Evolutionary conservation across 2,329 filamentous ascomycete species (phyloP), one percentile per base, ranked within the genome.

Genomic region (Aspergillus niger): DNA sequence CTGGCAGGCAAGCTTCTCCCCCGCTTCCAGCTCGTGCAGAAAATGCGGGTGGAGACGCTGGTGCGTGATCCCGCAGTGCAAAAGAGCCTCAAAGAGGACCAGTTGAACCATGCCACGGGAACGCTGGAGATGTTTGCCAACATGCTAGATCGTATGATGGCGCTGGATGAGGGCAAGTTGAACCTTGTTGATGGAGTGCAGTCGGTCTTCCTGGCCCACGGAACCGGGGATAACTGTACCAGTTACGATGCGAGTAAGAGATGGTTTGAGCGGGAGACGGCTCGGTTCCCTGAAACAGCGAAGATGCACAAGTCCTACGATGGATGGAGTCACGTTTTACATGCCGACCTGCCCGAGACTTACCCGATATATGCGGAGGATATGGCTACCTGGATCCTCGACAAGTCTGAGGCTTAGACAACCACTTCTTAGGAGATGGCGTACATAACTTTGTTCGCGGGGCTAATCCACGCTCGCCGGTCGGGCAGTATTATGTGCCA

Each of bases 31-130:
- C 43, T 61, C 26, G 39, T 50, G 22, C 39, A 61, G 11, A 36
- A 50, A 30, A 32, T 61, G 55, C 41, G 30, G 49, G 50, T 49
- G 17, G 59, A 61, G 28, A 54, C 39, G 3, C 24, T 61, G 11
- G 59, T 58, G 55, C 59, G 59, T 6, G 59, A 61, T 30, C 59
- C 59, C 1, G 49, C 17, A 4, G 59, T 61, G 49, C 59, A 61
- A 32, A 36, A 30, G 43, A 8, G 11, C 3, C 8, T 61, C 2
- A 51, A 44, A 50, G 17, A 54, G 11, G 59, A 61, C 24, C 59
- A 49, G 32, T 26, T 58, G 30, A 61, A 55, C 53, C 53, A 55
- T 32, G 17, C 41, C 28, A 59, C 57, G 10, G 50, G 50, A 2
- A 59, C 57, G 3, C 50, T 59, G 17, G 57, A 59, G 43, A 59